Percentiles rank a stretch among this genome's conserved stretches.
Conservation (phyloP, 306 rosid genomes). For the Nissolia schottii region DNA sequence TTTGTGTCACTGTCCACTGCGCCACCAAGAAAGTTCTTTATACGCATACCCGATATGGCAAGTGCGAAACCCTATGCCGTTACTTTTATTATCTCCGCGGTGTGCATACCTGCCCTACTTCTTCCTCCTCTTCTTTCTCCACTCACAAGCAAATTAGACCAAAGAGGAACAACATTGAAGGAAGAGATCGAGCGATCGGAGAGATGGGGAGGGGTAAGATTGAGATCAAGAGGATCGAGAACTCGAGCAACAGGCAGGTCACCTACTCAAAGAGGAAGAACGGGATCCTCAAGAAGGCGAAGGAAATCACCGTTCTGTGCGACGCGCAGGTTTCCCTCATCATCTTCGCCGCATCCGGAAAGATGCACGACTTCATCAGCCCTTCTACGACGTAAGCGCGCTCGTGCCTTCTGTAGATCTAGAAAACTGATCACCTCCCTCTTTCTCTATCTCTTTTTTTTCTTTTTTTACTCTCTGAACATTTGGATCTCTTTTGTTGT, state of each 20-base stretch:
- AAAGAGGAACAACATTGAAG: neutral
- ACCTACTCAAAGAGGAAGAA: constrained; percentile 71
- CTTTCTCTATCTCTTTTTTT: no score
- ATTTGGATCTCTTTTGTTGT: neutral
- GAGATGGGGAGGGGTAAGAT: constrained; percentile 92
- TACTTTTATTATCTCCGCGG: neutral
- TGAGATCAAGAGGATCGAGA: constrained; percentile 87
- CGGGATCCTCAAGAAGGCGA: constrained; percentile 75
- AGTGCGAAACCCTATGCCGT: neutral
- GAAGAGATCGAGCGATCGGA: neutral
- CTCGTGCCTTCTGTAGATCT: neutral
- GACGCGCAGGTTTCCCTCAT: constrained; percentile 74
- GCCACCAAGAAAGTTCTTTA: constrained; percentile 54
- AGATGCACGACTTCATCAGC: constrained; percentile 60
- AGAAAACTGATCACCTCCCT: neutral
- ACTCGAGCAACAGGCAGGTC: constrained; percentile 67
- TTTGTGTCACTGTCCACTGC: constrained; percentile 55
- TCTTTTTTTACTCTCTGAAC: neutral
- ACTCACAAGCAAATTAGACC: constrained; percentile 16
- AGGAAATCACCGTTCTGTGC: constrained; percentile 74
- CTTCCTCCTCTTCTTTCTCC: constrained; percentile 16
- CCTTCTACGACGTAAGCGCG: constrained; percentile 48
- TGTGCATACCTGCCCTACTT: neutral
- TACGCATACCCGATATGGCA: constrained; percentile 52
- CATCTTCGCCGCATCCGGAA: constrained; percentile 46